Evolutionary conservation across 495 filamentous ascomycete genomes (phyloP).

Genomic region (Xylaria scruposa): DNA sequence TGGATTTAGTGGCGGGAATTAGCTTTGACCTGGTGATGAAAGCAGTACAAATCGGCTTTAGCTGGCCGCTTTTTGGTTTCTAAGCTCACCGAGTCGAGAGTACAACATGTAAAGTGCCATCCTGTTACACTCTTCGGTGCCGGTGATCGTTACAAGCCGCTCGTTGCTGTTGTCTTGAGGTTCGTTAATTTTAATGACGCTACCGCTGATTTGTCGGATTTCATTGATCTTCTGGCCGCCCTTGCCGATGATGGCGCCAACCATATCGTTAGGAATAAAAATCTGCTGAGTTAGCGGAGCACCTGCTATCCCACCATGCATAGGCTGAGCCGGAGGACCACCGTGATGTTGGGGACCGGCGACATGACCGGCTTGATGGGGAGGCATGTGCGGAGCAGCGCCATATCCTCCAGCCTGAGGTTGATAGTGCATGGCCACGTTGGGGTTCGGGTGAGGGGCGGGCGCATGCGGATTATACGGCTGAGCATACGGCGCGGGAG

Average conservation of each 20-base stretch:
- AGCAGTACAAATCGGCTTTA: conserved; percentile 32
- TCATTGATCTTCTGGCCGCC: conserved; percentile 99
- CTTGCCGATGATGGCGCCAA: conserved; percentile 98
- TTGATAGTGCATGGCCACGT: conserved; percentile 76
- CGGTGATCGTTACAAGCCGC: conserved; percentile 94
- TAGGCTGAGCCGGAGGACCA: conserved; percentile 71
- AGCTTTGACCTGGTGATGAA: conserved; percentile 24
- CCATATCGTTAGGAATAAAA: conserved; percentile 99
- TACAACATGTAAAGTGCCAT: conserved; percentile 99
- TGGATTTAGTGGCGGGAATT: conserved; percentile 42
- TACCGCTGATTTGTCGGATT: conserved; percentile 93
- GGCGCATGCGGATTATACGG: conserved; percentile 67
- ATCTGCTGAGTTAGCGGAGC: conserved; percentile 97
- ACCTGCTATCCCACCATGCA: conserved; percentile 75
- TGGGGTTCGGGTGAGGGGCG: conserved; percentile 67
- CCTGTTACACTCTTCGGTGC: conserved; percentile 96
- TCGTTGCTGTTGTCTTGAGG: conserved; percentile 99
- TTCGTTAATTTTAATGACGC: conserved; percentile 99
- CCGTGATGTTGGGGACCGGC: conserved; percentile 57
- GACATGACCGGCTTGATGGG: conserved; percentile 65
- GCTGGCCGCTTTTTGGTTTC: conserved; percentile 29
- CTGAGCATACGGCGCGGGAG: conserved; percentile 56
- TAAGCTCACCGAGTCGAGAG: conserved; percentile 85
- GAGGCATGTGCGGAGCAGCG: conserved; percentile 81
- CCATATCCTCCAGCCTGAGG: conserved; percentile 61